Base-by-base conservation (phyloP, 2,329 filamentous ascomycete species). In the Calonectria honghensis region DNA sequence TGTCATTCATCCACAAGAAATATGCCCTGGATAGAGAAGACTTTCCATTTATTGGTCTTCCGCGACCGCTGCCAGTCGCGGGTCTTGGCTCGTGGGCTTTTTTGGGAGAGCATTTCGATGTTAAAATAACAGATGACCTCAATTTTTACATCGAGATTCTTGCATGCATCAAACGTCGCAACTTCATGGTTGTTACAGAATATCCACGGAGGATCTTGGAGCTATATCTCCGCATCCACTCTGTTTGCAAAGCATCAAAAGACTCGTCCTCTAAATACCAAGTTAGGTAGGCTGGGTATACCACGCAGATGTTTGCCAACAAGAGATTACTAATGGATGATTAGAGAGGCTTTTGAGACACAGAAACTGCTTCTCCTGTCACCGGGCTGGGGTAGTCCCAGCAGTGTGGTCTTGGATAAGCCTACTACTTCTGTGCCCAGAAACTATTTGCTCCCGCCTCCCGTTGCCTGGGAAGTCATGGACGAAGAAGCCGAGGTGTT, bases 151-250 rank as follows among this genome's bases (percentile, higher is more conserved):
- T 59, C 27, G 11, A 39, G 14, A 27, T 59, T 16, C 54, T 59
- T 59, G 4, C 11, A 16, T 37, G 32, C 11, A 59, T 59, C 13
- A 37, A 24, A 16, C 5, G 13, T 10, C 11, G 13, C 4, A 59
- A 59, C n/a, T 10, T 10, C 7, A 4, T 37, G 4, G 3, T 9
- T 11, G 4, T 7, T n/a, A 2, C 37, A 18, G 73, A 78, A 37
- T 79, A 77, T 66, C 79, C 79, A 0, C 77, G 77, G 13, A 76
- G 79, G 18, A 73, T 80, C 6, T 7, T 79, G 69, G 75, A 80
- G 24, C 57, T 80, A 2, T 80, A 80, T 65, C 79, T 80, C 31
- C 72, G 79, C 4, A 80, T 80, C 29, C 72, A 80, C 51, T 75
- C 75, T n/a, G 72, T 73, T 16, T 79, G 77, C 13, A 78, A 76